Percentiles rank a stretch among this genome's conserved stretches.
Evolutionary conservation across 306 rosid genomes (phyloP).

Genomic region (Acacia confusa): DNA sequence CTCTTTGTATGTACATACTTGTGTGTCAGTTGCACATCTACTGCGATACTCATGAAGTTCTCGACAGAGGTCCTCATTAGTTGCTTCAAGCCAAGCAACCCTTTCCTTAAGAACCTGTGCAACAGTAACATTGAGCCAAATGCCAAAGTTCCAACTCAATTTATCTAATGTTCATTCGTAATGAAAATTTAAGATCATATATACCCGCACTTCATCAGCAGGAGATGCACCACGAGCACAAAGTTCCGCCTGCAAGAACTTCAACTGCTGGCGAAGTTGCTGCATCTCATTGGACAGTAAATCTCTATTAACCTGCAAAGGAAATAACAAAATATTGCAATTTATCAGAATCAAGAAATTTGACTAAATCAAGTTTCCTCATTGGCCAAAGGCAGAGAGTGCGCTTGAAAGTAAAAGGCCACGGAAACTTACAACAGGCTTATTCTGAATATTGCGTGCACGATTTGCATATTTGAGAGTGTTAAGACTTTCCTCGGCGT

Average conservation of each 20-base stretch:
- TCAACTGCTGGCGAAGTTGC: conserved; percentile 73
- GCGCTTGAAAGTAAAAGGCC: conserved; percentile 9
- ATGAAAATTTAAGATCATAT: conserved; percentile 14
- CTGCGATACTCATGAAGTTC: conserved; percentile 76
- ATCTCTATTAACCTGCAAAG: conserved; percentile 73
- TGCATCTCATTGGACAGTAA: conserved; percentile 79
- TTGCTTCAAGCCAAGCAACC: conserved; percentile 75
- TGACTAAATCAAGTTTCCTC: conserved; percentile 11
- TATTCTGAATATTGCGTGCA: conserved; percentile 89
- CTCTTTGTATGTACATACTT: conserved; percentile 47
- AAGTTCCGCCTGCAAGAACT: conserved; percentile 77
- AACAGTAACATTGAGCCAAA: conserved; percentile 32
- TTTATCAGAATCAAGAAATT: conserved; percentile 14
- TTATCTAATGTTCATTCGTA: conserved; percentile 6
- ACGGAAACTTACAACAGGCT: conserved; percentile 70
- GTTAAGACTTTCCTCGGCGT: conserved; percentile 78
- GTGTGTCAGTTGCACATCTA: conserved; percentile 57
- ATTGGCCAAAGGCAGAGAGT: conserved; percentile 22
- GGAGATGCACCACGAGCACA: conserved; percentile 63
- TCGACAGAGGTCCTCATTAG: conserved; percentile 59
- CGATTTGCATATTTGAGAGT: conserved; percentile 92
- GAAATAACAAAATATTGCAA: conserved; percentile 26
- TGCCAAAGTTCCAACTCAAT: conserved; percentile 18
- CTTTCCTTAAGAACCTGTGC: conserved; percentile 69
- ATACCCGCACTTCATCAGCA: conserved; percentile 69